Base-by-base conservation (phyloP, 1,139 yeast genomes). In the Debaryomyces coudertii region DNA sequence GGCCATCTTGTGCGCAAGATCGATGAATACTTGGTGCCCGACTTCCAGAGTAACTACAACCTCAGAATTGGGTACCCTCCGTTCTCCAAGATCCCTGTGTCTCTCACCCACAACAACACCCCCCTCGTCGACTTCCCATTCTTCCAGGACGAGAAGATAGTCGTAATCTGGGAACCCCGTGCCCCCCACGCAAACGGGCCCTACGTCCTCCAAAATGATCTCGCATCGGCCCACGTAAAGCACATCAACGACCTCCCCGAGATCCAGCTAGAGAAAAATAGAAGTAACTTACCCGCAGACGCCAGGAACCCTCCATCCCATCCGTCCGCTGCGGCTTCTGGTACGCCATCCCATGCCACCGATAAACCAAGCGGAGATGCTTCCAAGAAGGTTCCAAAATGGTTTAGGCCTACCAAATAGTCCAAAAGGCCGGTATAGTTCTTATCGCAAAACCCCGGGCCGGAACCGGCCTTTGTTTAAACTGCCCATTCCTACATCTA, bases 11-110 rank as follows among this genome's bases (percentile, higher is more conserved):
- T 74, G 41, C 66, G 68, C 42, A 60, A 65, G 40, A 60, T 71
- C 12, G 73, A 71, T 54, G 63, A 64, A 5, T 60, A 78, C 47
- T 53, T 68, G 7, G 54, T 66, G n/a, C 76, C 80, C 2, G 64
- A 71, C 16, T 68, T 55, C 50, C 51, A 63, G 38, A 67, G 70
- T 30, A 53, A 58, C 29, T 75, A 71, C 53, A 53, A 52, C 33
- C 62, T 75, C 45, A 71, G 67, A 48, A 55, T 64, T 36, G 71
- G 76, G 6, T 64, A 60, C 47, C 80, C 79, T 31, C 87, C 87
- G 4, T 75, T 76, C 48, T 54, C 59, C 3, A 58, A 54, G 8
- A 51, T 80, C 16, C 60, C 56, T 6, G 48, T 63, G 36, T 61
- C 66, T 2, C 72, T 71, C 50, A 64, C 59, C 11, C 50, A 52